Evolutionary conservation across 495 filamentous ascomycete genomes (phyloP), one percentile per base, ranked within the genome.

Genomic region (Barbatosphaeria neglecta): DNA sequence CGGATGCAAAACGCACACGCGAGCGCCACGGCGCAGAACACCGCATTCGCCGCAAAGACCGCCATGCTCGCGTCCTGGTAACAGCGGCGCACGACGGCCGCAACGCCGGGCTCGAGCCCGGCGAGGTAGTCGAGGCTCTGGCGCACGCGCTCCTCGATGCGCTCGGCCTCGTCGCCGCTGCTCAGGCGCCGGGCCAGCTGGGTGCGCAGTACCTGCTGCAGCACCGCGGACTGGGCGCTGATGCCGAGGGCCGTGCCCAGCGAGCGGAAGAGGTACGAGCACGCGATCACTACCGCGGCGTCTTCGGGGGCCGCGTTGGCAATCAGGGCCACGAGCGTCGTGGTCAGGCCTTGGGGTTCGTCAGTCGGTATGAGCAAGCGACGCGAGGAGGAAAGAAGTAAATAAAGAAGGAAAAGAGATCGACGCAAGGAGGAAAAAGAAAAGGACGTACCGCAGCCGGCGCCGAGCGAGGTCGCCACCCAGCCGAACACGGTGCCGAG

Each of bases 221-320:
- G 74, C 15, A 87, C 72, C 2, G 83, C 88, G 0, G 84, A 76
- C 13, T 78, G 73, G 20, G 86, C 57, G 19, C 82, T 82, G 31
- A 93, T 61, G 8, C 87, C 86, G 17, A 86, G 73, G 8, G 87
- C 81, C 4, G 78, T 81, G n/a, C 88, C 88, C 9, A 93, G 67
- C 4, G 83, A 82, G 4, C 88, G 81, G 72, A 95, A 95, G 2
- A 93, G 75, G 60, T 93, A 95, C 1, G 80, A 86, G 59, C 85
- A 89, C 2, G 88, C 88, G 11, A 86, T 90, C 3, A 81, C 82
- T 3, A 93, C 74, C 0, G 87, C 87, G 48, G 86, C 80, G 51
- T 92, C 86, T 33, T 75, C 72, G 0, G 64, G 69, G 7, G 73
- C 63, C 0, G 82, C 74, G 53, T 90, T 89, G 24, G 85, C 78